Base-by-base conservation (phyloP, 2,329 filamentous ascomycete species). In the Fusarium nygamai region DNA sequence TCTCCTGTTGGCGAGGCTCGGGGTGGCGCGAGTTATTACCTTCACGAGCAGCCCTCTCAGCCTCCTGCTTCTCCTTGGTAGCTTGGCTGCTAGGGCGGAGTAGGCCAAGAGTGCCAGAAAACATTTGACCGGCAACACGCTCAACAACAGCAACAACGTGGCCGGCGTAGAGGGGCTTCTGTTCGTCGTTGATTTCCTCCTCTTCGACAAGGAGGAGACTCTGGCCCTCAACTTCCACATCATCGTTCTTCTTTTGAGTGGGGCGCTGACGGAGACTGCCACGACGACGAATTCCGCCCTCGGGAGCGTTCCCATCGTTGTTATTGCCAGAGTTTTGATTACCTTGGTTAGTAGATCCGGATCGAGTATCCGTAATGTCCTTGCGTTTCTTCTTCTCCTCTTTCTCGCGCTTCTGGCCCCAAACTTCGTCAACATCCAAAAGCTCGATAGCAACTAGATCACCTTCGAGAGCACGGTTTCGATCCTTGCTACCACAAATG, bases 331-430 rank as follows among this genome's bases (percentile, higher is more conserved):
- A 86, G 74, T 89, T 88, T 81, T 93, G 89, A 78, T 89, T 91
- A 71, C 91, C 91, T 73, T 92, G 93, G 79, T 91, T 94, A 74
- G 90, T 93, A 72, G 93, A 93, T 75, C 92, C 92, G 60, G 90
- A 91, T 74, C 96, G 92, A 67, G 94, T 95, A 81, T 98, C 96
- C 39, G 95, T 97, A 68, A 98, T 97, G 80, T 99, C 96, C 88
- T 99, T 99, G 83, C 96, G 94, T 87, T 98, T 99, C 91, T 99
- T 99, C 90, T 99, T 99, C 83, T 99, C 96, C 85, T 99, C 96
- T 83, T 99, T 99, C 84, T 99, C 96, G 64, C 95, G 94, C 88
- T 99, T 99, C 87, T 99, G 96, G 31, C 93, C 91, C 96, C 96
- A 99, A 6, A 99, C 96, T 81, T 99, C 96, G 81, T 98, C 96